These are phyloP conservation scores for Candida verbasci DNA, from an alignment of 805 yeast genomes.

Conservation along the genomic window DNA sequence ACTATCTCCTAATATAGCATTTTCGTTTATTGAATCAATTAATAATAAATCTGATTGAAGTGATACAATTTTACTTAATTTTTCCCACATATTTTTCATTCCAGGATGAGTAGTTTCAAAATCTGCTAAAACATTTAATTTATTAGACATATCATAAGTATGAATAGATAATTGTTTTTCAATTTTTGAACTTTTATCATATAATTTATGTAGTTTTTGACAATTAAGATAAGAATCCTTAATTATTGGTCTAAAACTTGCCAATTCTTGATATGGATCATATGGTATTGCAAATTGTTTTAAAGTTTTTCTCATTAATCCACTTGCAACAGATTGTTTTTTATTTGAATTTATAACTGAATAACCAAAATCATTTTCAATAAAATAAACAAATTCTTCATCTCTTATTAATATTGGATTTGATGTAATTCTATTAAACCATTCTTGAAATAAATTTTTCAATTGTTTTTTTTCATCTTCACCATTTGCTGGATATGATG, in stretches of 20 bases:
- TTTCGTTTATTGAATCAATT: constrained; percentile 63
- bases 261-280: constrained; percentile 77
- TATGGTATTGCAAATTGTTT: constrained; percentile 91
- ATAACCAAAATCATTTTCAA: constrained; percentile 70
- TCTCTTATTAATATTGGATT: constrained; percentile 83
- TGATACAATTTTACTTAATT: constrained; percentile 63
- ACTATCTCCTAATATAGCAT: constrained; percentile 76
- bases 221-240: constrained; percentile 65
- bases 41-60: constrained; percentile 74
- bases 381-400: constrained; percentile 82
- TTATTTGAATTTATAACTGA: constrained; percentile 56
- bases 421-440: constrained; percentile 72
- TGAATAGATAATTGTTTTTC: constrained; percentile 50
- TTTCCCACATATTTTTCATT: constrained; percentile 75
- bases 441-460: constrained; percentile 61
- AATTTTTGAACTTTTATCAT: constrained; percentile 54
- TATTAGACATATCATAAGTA: constrained; percentile 44
- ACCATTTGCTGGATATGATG: constrained; percentile 79
- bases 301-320: constrained; percentile 80
- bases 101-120: constrained; percentile 55
- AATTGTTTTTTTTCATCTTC: constrained; percentile 70
- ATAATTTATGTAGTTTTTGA: constrained; percentile 46
- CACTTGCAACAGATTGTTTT: constrained; percentile 68
- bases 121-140: constrained; percentile 35
- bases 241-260: constrained; percentile 81